phyloP scores from a whole-genome alignment of 1,284 basidiomycete genomes.

The Ustilago trichophora region DNA sequence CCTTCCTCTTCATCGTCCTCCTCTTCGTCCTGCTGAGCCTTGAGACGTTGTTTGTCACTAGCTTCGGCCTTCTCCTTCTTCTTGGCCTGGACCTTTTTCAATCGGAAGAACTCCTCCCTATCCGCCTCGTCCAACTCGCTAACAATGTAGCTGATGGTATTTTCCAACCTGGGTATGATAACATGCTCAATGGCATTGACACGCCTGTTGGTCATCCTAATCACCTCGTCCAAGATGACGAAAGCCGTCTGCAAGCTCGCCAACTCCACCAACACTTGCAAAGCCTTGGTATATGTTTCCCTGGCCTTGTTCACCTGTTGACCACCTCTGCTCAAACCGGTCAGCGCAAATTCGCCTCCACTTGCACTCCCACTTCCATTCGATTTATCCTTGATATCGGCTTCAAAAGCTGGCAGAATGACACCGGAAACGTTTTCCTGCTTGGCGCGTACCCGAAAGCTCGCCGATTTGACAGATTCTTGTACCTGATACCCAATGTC shows the following conservation, averaged over 20 bases:
- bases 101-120: constrained; percentile 65
- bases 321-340: constrained; percentile 95
- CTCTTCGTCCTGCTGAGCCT: too few relatives aligned
- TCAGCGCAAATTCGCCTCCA: constrained; percentile 83
- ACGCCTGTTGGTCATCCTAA: constrained; percentile 94
- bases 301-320: constrained; percentile 93
- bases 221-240: constrained; percentile 98
- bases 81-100: constrained; percentile 65
- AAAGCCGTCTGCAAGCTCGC: constrained; percentile 94
- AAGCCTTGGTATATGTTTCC: constrained; percentile 95
- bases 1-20: constrained; percentile 6
- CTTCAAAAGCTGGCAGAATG: constrained; percentile 86
- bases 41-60: constrained; percentile 5
- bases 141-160: constrained; percentile 77
- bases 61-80: constrained; percentile 58
- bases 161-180: constrained; percentile 92
- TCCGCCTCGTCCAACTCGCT: constrained; percentile 66
- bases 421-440: constrained; percentile 99
- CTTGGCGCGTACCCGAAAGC: constrained; percentile 90
- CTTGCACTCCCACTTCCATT: constrained; percentile 11
- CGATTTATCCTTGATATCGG: constrained; percentile 38
- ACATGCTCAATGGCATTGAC: constrained; percentile 99
- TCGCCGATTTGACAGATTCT: constrained; percentile 75
- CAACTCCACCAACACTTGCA: constrained; percentile 95
- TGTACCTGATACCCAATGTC: constrained; percentile 83